These are phyloP conservation scores for Camelina laxa DNA, from an alignment of 345 rosid species.

Conservation along the genomic window DNA sequence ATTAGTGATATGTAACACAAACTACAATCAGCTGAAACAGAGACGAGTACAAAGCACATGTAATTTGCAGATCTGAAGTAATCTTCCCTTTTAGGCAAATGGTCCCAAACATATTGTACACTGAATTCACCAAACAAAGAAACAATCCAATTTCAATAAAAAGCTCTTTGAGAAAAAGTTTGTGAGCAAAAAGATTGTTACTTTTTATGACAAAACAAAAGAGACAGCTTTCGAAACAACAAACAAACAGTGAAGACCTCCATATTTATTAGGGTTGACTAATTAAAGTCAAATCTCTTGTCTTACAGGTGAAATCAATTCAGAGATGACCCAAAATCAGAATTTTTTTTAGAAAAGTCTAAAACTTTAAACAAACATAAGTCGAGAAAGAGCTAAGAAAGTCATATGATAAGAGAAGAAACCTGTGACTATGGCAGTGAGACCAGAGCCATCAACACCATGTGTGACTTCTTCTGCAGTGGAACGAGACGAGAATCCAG, in stretches of 20 bases:
- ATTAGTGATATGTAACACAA: neutral
- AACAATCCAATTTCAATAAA: neutral
- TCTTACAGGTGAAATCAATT: neutral
- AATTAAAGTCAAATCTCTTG: slow-evolving; percentile 3
- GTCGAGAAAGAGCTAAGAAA: neutral
- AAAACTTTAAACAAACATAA: neutral
- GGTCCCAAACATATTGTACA: slow-evolving; percentile 30
- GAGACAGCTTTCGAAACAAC: slow-evolving; percentile 1
- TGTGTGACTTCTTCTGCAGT: slow-evolving; percentile 74
- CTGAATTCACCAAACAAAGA: slow-evolving; percentile 26
- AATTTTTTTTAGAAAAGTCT: neutral
- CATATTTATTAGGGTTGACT: slow-evolving; percentile 1
- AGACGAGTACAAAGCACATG: slow-evolving; percentile 14
- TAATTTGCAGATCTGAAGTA: slow-evolving; percentile 3
- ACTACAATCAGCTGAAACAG: slow-evolving; percentile 10
- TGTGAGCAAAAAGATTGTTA: neutral
- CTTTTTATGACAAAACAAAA: neutral
- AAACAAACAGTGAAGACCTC: neutral
- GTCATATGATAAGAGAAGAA: neutral
- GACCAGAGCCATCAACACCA: slow-evolving; percentile 70
- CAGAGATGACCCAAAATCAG: neutral
- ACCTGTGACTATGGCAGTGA: slow-evolving; percentile 86
- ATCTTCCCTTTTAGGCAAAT: slow-evolving; percentile 14
- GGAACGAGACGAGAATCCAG: slow-evolving; percentile 56
- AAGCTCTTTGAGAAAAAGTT: neutral